Percentiles rank a stretch among this genome's conserved stretches.
These are phyloP conservation scores for Cryptococcus amylolentus DNA, from an alignment of 1,284 basidiomycete genomes.

Conservation along the genomic window DNA sequence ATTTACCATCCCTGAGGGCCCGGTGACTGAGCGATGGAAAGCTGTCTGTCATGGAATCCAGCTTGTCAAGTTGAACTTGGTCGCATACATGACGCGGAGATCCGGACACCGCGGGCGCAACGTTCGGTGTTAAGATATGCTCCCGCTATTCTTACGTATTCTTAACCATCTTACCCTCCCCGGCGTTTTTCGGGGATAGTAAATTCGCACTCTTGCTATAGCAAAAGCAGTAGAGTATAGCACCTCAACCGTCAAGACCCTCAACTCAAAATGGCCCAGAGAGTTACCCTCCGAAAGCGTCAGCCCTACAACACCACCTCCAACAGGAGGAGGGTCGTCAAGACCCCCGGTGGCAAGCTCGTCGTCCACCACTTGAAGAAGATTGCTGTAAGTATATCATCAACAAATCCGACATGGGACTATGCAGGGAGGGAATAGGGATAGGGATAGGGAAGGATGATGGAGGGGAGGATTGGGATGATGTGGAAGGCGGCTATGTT, in stretches of 20 bases:
- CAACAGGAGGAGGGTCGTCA: conserved; percentile 89
- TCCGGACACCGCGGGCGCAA: too few species aligned
- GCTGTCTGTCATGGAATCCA: too few species aligned
- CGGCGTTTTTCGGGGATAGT: too few species aligned
- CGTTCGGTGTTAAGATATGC: too few species aligned
- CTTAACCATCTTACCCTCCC: too few species aligned
- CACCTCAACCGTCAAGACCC: conserved; percentile 4
- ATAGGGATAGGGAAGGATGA: background rate
- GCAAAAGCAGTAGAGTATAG: background rate
- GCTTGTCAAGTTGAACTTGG: too few species aligned
- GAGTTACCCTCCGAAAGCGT: conserved; percentile 98
- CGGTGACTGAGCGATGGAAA: too few species aligned
- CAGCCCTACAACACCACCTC: conserved; percentile 99
- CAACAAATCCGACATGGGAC: background rate
- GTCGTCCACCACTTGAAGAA: conserved; percentile 54
- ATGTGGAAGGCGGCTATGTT: background rate
- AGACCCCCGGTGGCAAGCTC: conserved; percentile 70
- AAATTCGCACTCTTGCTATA: background rate
- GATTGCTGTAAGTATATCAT: conserved; percentile 45
- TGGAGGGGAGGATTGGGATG: background rate
- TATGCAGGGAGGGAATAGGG: background rate
- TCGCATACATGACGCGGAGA: too few species aligned
- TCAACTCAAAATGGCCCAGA: conserved; percentile 78
- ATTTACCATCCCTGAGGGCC: too few species aligned
- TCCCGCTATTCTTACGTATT: too few species aligned